Conservation (phyloP, 352 stramenopile species). For the Phytophthora pinifolia region DNA sequence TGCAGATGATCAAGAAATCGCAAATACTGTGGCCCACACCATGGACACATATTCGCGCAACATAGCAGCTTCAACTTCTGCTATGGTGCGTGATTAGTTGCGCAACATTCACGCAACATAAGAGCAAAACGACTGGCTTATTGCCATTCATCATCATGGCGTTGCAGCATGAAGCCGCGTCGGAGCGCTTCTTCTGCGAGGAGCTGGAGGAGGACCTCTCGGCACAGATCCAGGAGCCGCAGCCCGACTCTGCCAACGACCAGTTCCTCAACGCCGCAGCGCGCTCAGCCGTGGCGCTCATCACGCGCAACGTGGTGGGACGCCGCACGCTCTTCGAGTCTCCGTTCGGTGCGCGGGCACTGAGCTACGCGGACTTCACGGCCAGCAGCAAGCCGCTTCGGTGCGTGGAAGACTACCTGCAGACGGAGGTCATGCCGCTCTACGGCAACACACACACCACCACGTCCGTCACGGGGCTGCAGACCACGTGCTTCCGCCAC, state of each 20-base stretch:
- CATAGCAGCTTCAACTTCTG: no score
- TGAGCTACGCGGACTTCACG: slow-evolving; percentile 96
- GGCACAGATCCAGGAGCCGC: slow-evolving; percentile 31
- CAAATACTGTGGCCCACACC: no score
- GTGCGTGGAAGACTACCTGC: slow-evolving; percentile 92
- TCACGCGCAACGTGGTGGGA: slow-evolving; percentile 53
- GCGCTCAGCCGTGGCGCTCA: slow-evolving; percentile 34
- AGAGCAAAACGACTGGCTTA: no score
- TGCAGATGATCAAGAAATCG: no score
- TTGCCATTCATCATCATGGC: slow-evolving; percentile 5
- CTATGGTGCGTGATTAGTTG: no score
- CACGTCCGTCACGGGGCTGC: slow-evolving; percentile 69
- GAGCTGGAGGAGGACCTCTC: slow-evolving; percentile 73
- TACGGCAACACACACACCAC: slow-evolving; percentile 98
- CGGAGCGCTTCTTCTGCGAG: slow-evolving; percentile 76
- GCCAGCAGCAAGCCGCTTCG: slow-evolving; percentile 87
- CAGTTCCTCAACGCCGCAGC: slow-evolving; percentile 13
- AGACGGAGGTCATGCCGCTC: slow-evolving; percentile 86
- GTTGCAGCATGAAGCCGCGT: slow-evolving; percentile 22
- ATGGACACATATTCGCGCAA: no score
- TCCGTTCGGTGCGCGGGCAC: slow-evolving; percentile 67
- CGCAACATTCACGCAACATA: no score
- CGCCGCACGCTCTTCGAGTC: slow-evolving; percentile 48
- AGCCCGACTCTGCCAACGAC: not conserved
- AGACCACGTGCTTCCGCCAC: slow-evolving; percentile 94